Percentiles rank a stretch among this genome's conserved stretches.
These are phyloP conservation scores for Arxiozyma telluris DNA, from an alignment of 1,139 yeast species.

Conservation along the genomic window DNA sequence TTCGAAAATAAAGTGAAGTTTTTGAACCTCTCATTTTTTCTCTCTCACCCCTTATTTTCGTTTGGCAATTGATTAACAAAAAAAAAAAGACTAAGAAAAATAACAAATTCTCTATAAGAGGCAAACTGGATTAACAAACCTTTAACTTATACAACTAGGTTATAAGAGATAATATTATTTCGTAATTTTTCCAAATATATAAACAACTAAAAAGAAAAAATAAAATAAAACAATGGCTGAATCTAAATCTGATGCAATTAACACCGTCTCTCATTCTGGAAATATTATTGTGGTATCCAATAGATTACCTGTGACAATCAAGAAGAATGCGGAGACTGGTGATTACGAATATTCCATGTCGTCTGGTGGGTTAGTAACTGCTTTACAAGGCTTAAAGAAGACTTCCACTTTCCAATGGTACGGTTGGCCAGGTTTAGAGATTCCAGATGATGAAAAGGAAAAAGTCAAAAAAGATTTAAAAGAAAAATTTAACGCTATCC, in stretches of 20 bases:
- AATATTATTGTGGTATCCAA: constrained; percentile 90
- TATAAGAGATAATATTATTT: not conserved
- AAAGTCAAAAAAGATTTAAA: constrained; percentile 61
- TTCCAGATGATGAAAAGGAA: constrained; percentile 67
- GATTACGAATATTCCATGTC: constrained; percentile 77
- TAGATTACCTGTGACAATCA: constrained; percentile 88
- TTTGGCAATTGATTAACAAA: too few relatives aligned
- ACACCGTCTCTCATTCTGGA: constrained; percentile 30
- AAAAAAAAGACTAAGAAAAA: too few relatives aligned
- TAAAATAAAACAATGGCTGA: not conserved
- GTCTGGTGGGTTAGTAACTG: constrained; percentile 95
- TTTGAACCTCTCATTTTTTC: too few relatives aligned
- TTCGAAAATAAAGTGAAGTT: too few relatives aligned
- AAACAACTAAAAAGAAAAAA: too few relatives aligned
- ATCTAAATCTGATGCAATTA: not conserved
- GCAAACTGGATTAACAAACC: not conserved
- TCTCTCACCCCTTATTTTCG: too few relatives aligned
- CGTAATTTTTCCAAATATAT: not conserved
- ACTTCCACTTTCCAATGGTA: constrained; percentile 89
- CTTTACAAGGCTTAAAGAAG: constrained; percentile 83
- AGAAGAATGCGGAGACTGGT: constrained; percentile 47
- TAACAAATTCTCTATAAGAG: too few relatives aligned
- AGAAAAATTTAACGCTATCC: constrained; percentile 79
- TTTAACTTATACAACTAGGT: not conserved
- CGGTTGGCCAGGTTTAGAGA: constrained; percentile 95